Conservation (phyloP, 2,329 filamentous ascomycete genomes). For the Coniochaeta prunicola region DNA sequence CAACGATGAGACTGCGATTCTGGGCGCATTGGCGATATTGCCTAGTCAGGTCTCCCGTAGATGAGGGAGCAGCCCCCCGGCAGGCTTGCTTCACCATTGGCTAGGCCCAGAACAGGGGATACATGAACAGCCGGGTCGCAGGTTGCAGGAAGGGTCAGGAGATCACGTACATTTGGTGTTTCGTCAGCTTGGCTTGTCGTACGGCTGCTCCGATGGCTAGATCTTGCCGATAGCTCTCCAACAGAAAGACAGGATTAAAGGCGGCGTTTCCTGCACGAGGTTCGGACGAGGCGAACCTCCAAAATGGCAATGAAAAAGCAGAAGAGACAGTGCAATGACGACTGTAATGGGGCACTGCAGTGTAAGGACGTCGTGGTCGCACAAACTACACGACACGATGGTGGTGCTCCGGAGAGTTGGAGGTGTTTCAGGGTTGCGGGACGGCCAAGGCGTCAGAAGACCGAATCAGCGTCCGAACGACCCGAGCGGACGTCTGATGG, state of each 20-base stretch:
- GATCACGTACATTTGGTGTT: conserved; percentile 36
- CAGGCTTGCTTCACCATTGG: conserved; percentile 15
- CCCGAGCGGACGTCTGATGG: conserved; percentile 17
- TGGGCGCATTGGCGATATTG: conserved; percentile 13
- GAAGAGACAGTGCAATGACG: conserved; percentile 14
- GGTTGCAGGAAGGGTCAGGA: conserved; percentile 23
- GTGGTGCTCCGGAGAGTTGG: neutral
- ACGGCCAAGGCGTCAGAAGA: neutral
- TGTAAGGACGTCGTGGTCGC: conserved; percentile 24
- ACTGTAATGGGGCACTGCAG: conserved; percentile 20
- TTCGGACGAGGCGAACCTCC: neutral
- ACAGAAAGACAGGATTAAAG: neutral
- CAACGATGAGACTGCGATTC: neutral
- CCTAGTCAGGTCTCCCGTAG: conserved; percentile 16
- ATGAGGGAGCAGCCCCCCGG: conserved; percentile 1
- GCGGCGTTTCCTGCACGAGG: neutral
- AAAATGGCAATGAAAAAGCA: conserved; percentile 5
- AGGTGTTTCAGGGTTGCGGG: conserved; percentile 2
- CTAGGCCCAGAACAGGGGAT: conserved; percentile 17
- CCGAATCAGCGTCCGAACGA: conserved; percentile 2
- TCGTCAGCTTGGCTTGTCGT: conserved; percentile 23
- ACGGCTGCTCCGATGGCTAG: neutral
- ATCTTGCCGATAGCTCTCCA: neutral
- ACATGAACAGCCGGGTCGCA: conserved; percentile 23
- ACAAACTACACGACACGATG: conserved; percentile 10